A percentile compares a stretch with the other conserved stretches of the same genome.
Conservation (phyloP, 192 early-diverging fungal genomes). For the Dissophora globulifera region DNA sequence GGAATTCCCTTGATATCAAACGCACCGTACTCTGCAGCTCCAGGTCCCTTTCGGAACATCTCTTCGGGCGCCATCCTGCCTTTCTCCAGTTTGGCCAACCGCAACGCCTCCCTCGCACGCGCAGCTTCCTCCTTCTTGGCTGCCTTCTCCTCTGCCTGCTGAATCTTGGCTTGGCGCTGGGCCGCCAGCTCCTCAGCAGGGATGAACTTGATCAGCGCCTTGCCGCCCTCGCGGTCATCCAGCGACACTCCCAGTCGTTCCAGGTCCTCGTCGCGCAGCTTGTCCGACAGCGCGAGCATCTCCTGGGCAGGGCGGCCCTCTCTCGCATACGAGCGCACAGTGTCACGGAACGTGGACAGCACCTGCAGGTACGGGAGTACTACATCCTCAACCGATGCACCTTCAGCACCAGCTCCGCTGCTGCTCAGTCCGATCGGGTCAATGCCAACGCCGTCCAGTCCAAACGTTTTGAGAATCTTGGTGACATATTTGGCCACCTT, state of each 20-base stretch:
- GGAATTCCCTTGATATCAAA: slow-evolving; percentile 76
- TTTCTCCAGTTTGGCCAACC: slow-evolving; percentile 76
- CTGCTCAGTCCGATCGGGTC: slow-evolving; percentile 76
- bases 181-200: slow-evolving; percentile 75
- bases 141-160: slow-evolving; percentile 69
- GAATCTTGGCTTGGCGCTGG: slow-evolving; percentile 73
- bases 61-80: slow-evolving; percentile 81
- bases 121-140: slow-evolving; percentile 70
- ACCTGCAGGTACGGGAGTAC: slow-evolving; percentile 84
- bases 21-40: slow-evolving; percentile 38
- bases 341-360: slow-evolving; percentile 90
- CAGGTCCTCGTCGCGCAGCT: slow-evolving; percentile 88
- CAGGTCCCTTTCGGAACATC: slow-evolving; percentile 76
- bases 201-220: slow-evolving; percentile 91
- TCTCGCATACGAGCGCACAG: slow-evolving; percentile 79
- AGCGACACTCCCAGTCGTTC: slow-evolving; percentile 89
- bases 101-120: slow-evolving; percentile 71
- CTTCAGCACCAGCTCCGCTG: slow-evolving; percentile 44
- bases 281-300: slow-evolving; percentile 84
- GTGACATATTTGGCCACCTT: slow-evolving; percentile 87
- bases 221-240: slow-evolving; percentile 96
- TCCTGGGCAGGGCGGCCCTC: slow-evolving; percentile 60
- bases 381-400: slow-evolving; percentile 43
- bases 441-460: slow-evolving; percentile 71
- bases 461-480: slow-evolving; percentile 84